Evolutionary conservation across 2,329 filamentous ascomycete genomes (phyloP).

Genomic region (Dactylellina sp.): DNA sequence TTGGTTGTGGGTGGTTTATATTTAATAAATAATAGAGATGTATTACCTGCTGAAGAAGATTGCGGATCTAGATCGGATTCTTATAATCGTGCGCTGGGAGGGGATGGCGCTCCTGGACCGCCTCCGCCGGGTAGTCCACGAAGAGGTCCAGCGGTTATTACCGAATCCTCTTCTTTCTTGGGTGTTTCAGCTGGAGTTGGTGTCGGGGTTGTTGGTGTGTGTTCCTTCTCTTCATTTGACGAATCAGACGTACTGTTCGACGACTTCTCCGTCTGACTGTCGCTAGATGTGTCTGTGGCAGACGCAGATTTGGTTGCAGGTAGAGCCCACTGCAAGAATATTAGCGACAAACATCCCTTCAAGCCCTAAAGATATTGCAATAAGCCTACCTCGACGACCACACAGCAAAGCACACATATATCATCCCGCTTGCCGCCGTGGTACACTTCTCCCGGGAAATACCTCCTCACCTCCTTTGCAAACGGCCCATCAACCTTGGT

Average conservation of each 20-base stretch:
- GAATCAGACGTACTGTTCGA: slow-evolving; percentile 8
- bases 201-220: slow-evolving; percentile 25
- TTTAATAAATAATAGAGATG: no score
- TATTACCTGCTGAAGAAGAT: no score
- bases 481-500: slow-evolving; percentile 88
- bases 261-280: slow-evolving; percentile 2
- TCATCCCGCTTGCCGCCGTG: slow-evolving; percentile 95
- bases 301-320: slow-evolving; percentile 24
- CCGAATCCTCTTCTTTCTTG: slow-evolving; percentile 18
- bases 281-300: slow-evolving; percentile 4
- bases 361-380: background rate
- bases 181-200: slow-evolving; percentile 24
- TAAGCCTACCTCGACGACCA: slow-evolving; percentile 75
- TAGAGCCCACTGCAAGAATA: slow-evolving; percentile 19
- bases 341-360: background rate
- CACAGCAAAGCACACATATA: slow-evolving; percentile 84
- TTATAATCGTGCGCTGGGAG: slow-evolving; percentile 31
- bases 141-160: slow-evolving; percentile 3
- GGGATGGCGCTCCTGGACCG: slow-evolving; percentile 47
- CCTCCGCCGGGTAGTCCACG: slow-evolving; percentile 51
- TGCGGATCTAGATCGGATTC: no score
- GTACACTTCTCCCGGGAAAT: slow-evolving; percentile 87
- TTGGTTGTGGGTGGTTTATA: no score
- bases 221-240: slow-evolving; percentile 12
- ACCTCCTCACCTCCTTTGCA: slow-evolving; percentile 89